Evolutionary conservation across 805 yeast genomes (phyloP).

Genomic region (Pichia occidentalis): DNA sequence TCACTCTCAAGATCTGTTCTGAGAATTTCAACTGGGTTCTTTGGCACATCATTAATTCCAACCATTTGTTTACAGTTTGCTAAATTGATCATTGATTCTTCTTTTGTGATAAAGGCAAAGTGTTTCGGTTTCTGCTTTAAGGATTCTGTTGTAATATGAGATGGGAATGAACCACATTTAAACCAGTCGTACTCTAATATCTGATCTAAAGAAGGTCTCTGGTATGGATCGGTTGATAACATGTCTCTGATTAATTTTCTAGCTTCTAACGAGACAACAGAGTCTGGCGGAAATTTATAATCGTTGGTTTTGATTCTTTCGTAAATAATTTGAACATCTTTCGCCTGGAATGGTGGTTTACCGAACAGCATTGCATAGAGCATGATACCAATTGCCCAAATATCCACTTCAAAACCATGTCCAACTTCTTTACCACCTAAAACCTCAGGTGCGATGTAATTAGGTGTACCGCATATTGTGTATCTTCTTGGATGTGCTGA

Average conservation of each 20-base stretch:
- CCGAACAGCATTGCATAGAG: slow-evolving; percentile 88
- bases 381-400: slow-evolving; percentile 98
- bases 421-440: slow-evolving; percentile 82
- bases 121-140: slow-evolving; percentile 57
- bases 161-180: slow-evolving; percentile 72
- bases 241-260: slow-evolving; percentile 63
- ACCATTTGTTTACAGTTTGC: slow-evolving; percentile 56
- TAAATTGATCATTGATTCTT: slow-evolving; percentile 63
- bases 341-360: slow-evolving; percentile 96
- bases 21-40: slow-evolving; percentile 63
- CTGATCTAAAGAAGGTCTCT: slow-evolving; percentile 75
- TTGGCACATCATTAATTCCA: slow-evolving; percentile 43
- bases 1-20: slow-evolving; percentile 65
- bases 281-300: slow-evolving; percentile 63
- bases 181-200: slow-evolving; percentile 84
- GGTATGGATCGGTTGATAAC: slow-evolving; percentile 67
- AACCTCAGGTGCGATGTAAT: slow-evolving; percentile 97
- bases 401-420: slow-evolving; percentile 90
- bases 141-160: slow-evolving; percentile 53
- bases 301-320: slow-evolving; percentile 84
- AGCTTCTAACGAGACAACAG: slow-evolving; percentile 61
- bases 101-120: slow-evolving; percentile 44
- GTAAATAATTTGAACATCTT: slow-evolving; percentile 87
- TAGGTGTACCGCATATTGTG: slow-evolving; percentile 98
- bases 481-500: slow-evolving; percentile 64